Base-by-base conservation (phyloP, 345 rosid species). In the Luvunga scandens region DNA sequence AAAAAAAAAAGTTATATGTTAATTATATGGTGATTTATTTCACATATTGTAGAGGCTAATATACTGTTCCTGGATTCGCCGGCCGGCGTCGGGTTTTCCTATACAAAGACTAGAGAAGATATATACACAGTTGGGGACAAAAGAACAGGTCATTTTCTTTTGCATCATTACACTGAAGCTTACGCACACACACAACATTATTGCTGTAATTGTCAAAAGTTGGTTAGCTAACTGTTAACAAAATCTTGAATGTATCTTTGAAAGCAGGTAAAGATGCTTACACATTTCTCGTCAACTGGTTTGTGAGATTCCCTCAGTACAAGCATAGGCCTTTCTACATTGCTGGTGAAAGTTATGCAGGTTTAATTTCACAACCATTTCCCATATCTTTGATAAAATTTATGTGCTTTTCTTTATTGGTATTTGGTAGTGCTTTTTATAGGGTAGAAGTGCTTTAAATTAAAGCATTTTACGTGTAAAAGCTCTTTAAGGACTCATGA, bases 271-370 rank as follows among this genome's bases (percentile, higher is more conserved):
- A 82, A 75, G 98, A 95, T 88, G 86, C 92, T 19, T 87, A 85
- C 31, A 81, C 25, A 31, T 95, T 95, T 81, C 86, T 93, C 4
- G 33, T 87, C 6, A 88, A 84, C 73, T 95, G 98, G 98, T 34
- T 93, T 25, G 77, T 83, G 83, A 90, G 97, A 80, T 93, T 91
- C 77, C 93, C 95, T 42, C 88, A 85, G 30, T 93, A 93, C 86
- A 91, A 85, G 77, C 87, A 82, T 42, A 83, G 97, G 73, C 86
- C 91, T 19, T 91, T 95, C 75, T 95, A 88, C 81, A 84, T 95
- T 56, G 97, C 98, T 66, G 98, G 98, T 75, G 98, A 95, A 84
- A 95, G 98, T 93, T 91, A 95, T 27, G 98, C 95, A 78, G 98
- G 98, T 91, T 77, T 2, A 61, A 8, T 12, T 14, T 5, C 39